Evolutionary conservation across 1,284 basidiomycete genomes (phyloP), one percentile per base, ranked within the genome.

Genomic region (Apiotrichum gracile): DNA sequence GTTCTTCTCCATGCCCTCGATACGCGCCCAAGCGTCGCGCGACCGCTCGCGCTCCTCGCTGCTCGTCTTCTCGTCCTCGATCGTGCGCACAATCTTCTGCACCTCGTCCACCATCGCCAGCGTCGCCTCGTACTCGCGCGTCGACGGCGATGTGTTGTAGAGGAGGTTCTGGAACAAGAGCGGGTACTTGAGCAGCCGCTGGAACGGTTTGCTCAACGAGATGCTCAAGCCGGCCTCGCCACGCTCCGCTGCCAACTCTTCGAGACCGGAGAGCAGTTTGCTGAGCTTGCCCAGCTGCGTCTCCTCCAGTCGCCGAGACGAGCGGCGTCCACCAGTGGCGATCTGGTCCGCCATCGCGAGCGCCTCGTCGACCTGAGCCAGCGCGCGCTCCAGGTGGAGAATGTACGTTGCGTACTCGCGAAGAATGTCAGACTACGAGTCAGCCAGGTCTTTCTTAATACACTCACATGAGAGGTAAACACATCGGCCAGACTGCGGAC

Each of bases 91-190:
- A 62, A 97, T 93, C 14, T 82, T 84, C 76, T 98, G 93, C 16
- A 98, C 90, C 70, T 97, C 92, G 24, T 92, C 90, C 0, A 97
- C 92, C 90, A 97, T 94, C 67, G 87, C 85, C 38, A 97, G 78
- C 5, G 92, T 96, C 65, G 86, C 89, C 70, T 98, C 94, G 68
- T 97, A 98, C 76, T 98, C 94, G 68, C 87, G 91, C 2, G 92
- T 92, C 61, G 91, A 93, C 1, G 94, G 91, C 67, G 97, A 94
- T 10, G 94, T 96, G 73, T 94, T 72, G 76, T 86, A 94, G 45
- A 94, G 82, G n/a, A 97, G 80, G 73, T 97, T 97, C 76, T 97
- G 93, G 77, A 97, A 97, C 38, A 98, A 83, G 17, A 98, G 81
- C 3, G 94, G 94, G 71, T 97, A 96, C 74, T 98, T 97, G 70